Evolutionary conservation across 768 basidiomycete genomes (phyloP).

Genomic region (Termitomyces sp.): DNA sequence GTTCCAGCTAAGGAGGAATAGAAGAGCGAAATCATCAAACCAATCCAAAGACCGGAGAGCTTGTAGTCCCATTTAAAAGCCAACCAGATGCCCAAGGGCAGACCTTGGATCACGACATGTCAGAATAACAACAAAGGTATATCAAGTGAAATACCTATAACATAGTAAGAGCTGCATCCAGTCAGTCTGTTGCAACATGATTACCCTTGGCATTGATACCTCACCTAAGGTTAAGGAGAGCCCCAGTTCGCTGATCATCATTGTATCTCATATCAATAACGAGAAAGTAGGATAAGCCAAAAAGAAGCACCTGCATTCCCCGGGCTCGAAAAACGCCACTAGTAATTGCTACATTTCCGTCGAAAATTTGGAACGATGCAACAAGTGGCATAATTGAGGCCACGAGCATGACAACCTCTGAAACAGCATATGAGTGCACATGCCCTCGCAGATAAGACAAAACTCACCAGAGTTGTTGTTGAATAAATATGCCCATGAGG

Average conservation of each 20-base stretch:
- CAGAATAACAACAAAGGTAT: neutral
- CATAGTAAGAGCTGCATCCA: constrained; percentile 62
- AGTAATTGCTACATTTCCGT: constrained; percentile 63
- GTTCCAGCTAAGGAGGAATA: constrained; percentile 52
- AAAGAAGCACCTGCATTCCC: constrained; percentile 60
- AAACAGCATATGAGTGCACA: neutral
- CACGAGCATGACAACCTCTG: constrained; percentile 55
- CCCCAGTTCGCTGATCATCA: constrained; percentile 57
- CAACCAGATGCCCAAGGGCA: constrained; percentile 78
- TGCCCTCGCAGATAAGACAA: neutral
- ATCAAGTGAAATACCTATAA: constrained; percentile 41
- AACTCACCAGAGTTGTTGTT: constrained; percentile 55
- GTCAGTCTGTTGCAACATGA: neutral
- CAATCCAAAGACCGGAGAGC: constrained; percentile 86
- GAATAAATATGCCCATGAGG: constrained; percentile 70
- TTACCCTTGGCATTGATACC: neutral
- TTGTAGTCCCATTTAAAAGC: constrained; percentile 56
- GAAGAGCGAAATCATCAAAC: constrained; percentile 63
- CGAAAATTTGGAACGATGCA: constrained; percentile 79
- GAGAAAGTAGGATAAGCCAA: neutral
- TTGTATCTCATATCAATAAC: neutral
- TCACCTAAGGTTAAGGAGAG: constrained; percentile 72
- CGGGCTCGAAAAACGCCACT: constrained; percentile 78
- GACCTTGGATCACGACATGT: constrained; percentile 34
- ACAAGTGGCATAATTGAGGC: constrained; percentile 71